These are phyloP conservation scores for Polytrichum formosum DNA, from an alignment of 225 moss, liverwort and hornwort species.

Conservation along the genomic window DNA sequence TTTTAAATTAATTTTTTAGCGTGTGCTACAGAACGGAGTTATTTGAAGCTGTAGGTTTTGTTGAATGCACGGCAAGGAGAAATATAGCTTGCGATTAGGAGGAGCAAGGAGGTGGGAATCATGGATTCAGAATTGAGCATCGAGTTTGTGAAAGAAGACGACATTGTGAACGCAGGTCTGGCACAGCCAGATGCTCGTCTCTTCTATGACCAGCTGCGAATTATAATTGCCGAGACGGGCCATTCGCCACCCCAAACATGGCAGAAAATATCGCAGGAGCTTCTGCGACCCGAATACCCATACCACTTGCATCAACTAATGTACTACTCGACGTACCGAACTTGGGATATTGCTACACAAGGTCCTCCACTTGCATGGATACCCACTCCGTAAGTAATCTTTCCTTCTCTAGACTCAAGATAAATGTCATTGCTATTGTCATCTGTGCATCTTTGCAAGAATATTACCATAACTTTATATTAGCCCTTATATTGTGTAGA, in stretches of 20 bases:
- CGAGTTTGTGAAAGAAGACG: constrained; percentile 15
- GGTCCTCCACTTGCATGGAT: constrained; percentile 58
- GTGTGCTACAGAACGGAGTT: too few relatives aligned
- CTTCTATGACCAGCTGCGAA: constrained; percentile 23
- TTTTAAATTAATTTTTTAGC: too few relatives aligned
- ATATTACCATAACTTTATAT: too few relatives aligned
- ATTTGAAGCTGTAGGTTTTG: too few relatives aligned
- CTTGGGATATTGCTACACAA: constrained; percentile 29
- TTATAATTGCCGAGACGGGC: constrained; percentile 8
- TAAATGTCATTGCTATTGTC: too few relatives aligned
- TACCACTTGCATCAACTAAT: constrained; percentile 55
- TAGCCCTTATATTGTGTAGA: too few relatives aligned
- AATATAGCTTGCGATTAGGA: neutral
- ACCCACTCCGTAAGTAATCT: constrained; percentile 38
- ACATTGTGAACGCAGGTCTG: constrained; percentile 25
- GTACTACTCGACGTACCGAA: constrained; percentile 46
- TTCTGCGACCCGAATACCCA: constrained; percentile 40
- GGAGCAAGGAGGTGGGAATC: neutral
- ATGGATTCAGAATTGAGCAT: constrained; percentile 19
- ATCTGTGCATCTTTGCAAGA: neutral
- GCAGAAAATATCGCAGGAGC: constrained; percentile 41
- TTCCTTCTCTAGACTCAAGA: neutral
- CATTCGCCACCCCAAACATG: constrained; percentile 29
- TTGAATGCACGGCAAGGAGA: neutral
- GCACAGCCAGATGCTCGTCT: neutral